Evolutionary conservation across 768 basidiomycete species (phyloP).

Genomic region (Auriscalpium vulgare): DNA sequence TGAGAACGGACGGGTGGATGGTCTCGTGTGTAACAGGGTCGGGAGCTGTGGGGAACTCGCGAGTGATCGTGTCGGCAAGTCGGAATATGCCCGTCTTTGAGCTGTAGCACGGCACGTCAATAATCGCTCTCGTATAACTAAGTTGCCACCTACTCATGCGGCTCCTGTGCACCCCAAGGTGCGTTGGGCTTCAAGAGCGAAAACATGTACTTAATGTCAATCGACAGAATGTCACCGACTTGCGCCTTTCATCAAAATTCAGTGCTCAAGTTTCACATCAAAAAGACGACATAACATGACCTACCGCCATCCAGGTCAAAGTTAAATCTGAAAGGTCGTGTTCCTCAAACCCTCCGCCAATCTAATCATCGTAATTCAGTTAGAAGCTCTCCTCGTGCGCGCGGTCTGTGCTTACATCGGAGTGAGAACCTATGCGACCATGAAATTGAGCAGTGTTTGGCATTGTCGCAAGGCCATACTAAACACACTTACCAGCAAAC

Average conservation of each 20-base stretch:
- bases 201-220: constrained; percentile 47
- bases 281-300: constrained; percentile 15
- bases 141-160: constrained; percentile 47
- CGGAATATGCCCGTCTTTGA: constrained; percentile 20
- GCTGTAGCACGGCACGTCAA: constrained; percentile 23
- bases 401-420: constrained; percentile 23
- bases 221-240: constrained; percentile 43
- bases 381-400: constrained; percentile 4
- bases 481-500: constrained; percentile 48
- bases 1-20: constrained; percentile 9
- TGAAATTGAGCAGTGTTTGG: background rate
- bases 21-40: constrained; percentile 6
- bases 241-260: constrained; percentile 31
- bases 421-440: constrained; percentile 19
- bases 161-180: constrained; percentile 52
- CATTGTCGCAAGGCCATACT: background rate
- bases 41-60: constrained; percentile 1
- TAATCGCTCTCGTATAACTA: background rate
- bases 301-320: constrained; percentile 56
- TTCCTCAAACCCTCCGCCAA: constrained; percentile 60
- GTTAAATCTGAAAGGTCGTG: constrained; percentile 65
- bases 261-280: constrained; percentile 18
- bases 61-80: constrained; percentile 1
- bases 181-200: constrained; percentile 43
- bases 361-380: constrained; percentile 26